These are phyloP conservation scores for Candida michaelii DNA, from an alignment of 805 yeast species.

Conservation along the genomic window DNA sequence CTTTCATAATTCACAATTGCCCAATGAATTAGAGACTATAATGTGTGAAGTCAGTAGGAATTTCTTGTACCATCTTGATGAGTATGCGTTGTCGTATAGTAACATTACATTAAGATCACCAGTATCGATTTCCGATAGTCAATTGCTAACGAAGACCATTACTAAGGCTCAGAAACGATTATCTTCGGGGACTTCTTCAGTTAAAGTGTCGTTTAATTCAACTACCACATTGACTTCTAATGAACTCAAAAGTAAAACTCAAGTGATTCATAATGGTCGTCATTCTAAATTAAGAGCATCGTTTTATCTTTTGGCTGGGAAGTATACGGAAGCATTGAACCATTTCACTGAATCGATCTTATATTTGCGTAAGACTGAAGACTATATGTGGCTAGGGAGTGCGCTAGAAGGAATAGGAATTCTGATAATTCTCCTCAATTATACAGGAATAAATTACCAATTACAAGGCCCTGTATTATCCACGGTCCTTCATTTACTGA, in stretches of 20 bases:
- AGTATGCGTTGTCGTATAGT: constrained; percentile 68
- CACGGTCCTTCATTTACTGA: constrained; percentile 32
- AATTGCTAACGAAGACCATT: constrained; percentile 42
- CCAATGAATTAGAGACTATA: constrained; percentile 49
- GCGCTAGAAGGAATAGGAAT: constrained; percentile 81
- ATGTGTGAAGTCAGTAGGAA: constrained; percentile 71
- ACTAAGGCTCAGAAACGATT: constrained; percentile 42
- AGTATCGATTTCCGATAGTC: constrained; percentile 56
- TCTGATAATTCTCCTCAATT: constrained; percentile 59
- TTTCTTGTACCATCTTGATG: constrained; percentile 63
- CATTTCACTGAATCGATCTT: constrained; percentile 73
- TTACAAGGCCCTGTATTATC: constrained; percentile 40
- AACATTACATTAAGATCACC: constrained; percentile 86
- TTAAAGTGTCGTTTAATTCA: constrained; percentile 28
- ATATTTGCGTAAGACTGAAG: constrained; percentile 60
- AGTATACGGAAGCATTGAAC: constrained; percentile 64
- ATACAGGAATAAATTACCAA: constrained; percentile 52
- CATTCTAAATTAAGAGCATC: constrained; percentile 74
- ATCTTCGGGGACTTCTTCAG: constrained; percentile 36
- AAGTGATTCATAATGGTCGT: constrained; percentile 62
- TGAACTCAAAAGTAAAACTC: constrained; percentile 35
- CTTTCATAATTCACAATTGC: constrained; percentile 23
- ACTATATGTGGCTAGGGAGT: constrained; percentile 84
- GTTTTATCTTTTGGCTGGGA: constrained; percentile 78
- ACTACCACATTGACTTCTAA: constrained; percentile 8